These are phyloP conservation scores for Ceratocystis harringtonii DNA, from an alignment of 2,329 filamentous ascomycete species.

Conservation along the genomic window DNA sequence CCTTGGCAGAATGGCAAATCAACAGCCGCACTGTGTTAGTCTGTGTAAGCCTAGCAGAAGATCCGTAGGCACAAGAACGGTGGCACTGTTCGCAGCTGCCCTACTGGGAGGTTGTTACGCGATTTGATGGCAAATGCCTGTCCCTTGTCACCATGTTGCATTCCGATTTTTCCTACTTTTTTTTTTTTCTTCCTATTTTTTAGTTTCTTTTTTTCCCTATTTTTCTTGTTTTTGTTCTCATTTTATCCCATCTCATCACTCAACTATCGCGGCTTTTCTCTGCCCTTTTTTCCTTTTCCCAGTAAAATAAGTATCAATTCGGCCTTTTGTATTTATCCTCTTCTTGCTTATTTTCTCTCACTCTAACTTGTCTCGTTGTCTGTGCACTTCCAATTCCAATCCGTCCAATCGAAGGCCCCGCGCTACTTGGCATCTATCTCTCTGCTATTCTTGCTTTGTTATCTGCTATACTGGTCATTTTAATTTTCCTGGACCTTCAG, in stretches of 20 bases:
- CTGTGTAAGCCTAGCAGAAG: neutral
- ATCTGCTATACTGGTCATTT: neutral
- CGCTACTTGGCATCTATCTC: neutral
- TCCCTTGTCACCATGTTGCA: neutral
- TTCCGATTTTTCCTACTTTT: neutral
- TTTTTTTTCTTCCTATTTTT: neutral
- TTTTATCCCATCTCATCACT: neutral
- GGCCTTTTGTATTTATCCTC: no score
- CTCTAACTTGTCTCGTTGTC: neutral
- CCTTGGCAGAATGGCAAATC: neutral
- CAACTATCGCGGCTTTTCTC: no score
- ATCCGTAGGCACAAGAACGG: neutral
- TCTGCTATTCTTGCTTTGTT: neutral
- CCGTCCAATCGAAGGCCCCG: constrained; percentile 3
- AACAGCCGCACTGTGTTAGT: neutral
- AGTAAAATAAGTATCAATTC: no score
- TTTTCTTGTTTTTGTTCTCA: neutral
- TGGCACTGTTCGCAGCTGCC: neutral
- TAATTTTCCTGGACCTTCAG: neutral
- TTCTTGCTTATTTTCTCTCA: no score
- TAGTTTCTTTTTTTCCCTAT: neutral
- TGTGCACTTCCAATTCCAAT: neutral
- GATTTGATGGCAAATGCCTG: constrained; percentile 1
- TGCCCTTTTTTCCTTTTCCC: no score
- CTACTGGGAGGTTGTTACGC: neutral